phyloP scores from a whole-genome alignment of 495 filamentous ascomycete genomes.

The Aspergillus avenaceus region DNA sequence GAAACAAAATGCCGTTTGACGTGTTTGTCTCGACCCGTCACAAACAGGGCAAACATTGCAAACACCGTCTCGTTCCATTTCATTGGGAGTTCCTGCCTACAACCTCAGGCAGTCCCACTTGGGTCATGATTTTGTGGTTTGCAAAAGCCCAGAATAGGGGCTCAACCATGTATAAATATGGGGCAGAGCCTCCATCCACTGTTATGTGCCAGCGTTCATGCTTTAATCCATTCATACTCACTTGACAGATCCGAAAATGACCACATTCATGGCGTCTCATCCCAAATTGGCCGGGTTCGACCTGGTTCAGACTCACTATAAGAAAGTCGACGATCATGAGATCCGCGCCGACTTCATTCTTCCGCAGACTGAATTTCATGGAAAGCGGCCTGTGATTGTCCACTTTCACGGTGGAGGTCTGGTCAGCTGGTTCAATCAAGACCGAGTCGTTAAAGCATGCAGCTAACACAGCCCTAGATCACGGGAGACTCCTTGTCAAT shows the following conservation, averaged over 20 bases:
- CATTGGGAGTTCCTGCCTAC: too few species aligned
- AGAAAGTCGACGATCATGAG: conserved; percentile 23
- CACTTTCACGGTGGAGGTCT: conserved; percentile 34
- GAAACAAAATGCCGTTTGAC: not conserved
- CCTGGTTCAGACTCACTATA: conserved; percentile 28
- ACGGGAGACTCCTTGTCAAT: conserved; percentile 27
- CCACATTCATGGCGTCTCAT: not conserved
- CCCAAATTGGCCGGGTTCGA: conserved; percentile 25
- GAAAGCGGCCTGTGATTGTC: conserved; percentile 26
- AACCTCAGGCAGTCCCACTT: too few species aligned
- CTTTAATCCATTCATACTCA: not conserved
- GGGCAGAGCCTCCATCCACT: not conserved
- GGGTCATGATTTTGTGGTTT: too few species aligned
- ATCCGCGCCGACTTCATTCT: conserved; percentile 34
- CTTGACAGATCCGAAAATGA: too few species aligned
- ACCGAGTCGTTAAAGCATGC: not conserved
- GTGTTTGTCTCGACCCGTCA: not conserved
- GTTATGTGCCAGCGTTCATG: not conserved
- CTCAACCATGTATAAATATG: too few species aligned
- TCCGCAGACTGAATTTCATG: conserved; percentile 12
- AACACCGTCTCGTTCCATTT: not conserved
- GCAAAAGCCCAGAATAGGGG: too few species aligned
- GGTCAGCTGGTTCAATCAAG: conserved; percentile 13
- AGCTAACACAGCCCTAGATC: conserved; percentile 12
- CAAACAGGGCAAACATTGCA: not conserved